Conservation (phyloP, 352 stramenopile genomes). For the Phytophthora syringae region DNA sequence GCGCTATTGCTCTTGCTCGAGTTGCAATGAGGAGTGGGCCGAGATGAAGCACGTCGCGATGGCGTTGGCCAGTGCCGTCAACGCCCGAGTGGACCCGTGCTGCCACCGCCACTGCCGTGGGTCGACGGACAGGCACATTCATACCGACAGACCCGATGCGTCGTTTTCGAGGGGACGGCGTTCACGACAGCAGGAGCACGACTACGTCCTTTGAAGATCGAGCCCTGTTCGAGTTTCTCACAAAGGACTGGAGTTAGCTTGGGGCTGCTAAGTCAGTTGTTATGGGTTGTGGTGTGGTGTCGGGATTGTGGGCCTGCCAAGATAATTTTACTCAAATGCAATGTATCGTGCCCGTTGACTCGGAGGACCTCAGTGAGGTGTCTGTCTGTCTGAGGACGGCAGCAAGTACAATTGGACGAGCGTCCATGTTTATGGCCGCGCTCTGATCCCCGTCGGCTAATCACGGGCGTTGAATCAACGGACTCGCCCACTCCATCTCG, state of each 20-base stretch:
- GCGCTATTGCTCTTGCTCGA: constrained; percentile 20
- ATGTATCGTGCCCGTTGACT: too few relatives aligned
- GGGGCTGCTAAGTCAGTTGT: too few relatives aligned
- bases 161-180: neutral
- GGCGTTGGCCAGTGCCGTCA: constrained; percentile 9
- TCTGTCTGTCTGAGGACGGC: neutral
- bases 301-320: too few relatives aligned
- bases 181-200: neutral
- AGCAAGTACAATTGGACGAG: constrained; percentile 20
- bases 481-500: too few relatives aligned
- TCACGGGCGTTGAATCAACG: neutral
- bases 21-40: constrained; percentile 15
- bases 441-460: constrained; percentile 11
- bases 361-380: too few relatives aligned
- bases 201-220: constrained; percentile 30
- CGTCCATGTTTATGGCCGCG: constrained; percentile 22
- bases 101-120: constrained; percentile 10
- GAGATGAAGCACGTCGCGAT: constrained; percentile 18
- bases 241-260: neutral
- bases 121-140: neutral
- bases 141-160: neutral
- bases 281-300: too few relatives aligned
- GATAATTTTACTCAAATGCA: neutral
- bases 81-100: neutral
- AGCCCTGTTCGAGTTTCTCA: constrained; percentile 14